Conservation (phyloP, 2,329 filamentous ascomycete species). For the Berkeleyomyces basicola region DNA sequence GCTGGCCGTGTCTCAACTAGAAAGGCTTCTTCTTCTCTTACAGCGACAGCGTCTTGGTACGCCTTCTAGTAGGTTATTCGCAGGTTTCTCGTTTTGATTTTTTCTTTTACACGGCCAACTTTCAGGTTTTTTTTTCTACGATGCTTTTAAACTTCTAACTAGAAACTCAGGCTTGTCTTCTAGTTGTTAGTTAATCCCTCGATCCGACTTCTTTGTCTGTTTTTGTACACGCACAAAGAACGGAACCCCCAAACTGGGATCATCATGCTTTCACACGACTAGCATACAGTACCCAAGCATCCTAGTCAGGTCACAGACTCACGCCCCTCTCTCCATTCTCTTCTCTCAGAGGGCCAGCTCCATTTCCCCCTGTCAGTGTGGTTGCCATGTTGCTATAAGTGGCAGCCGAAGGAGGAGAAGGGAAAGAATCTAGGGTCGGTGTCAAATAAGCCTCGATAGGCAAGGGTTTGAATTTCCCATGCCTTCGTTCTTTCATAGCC, state of each 20-base stretch:
- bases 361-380: not conserved
- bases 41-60: not conserved
- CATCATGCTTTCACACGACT: not conserved
- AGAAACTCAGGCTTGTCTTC: not conserved
- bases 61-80: not conserved
- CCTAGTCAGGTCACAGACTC: not conserved
- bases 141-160: not conserved
- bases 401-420: not conserved
- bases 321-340: not conserved
- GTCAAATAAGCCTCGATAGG: not conserved
- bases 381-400: conserved; percentile 2
- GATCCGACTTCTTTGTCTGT: not conserved
- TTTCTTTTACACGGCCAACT: not conserved
- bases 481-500: not conserved
- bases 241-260: not conserved
- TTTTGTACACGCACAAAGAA: not conserved
- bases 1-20: not conserved
- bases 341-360: not conserved
- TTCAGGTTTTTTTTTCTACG: not conserved
- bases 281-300: not conserved
- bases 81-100: not conserved
- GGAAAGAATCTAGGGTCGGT: not conserved
- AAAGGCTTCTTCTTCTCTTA: not conserved
- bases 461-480: not conserved
- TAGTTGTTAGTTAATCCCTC: not conserved